Conservation (phyloP, 257 asterid species). For the Ocimum tenuiflorum region DNA sequence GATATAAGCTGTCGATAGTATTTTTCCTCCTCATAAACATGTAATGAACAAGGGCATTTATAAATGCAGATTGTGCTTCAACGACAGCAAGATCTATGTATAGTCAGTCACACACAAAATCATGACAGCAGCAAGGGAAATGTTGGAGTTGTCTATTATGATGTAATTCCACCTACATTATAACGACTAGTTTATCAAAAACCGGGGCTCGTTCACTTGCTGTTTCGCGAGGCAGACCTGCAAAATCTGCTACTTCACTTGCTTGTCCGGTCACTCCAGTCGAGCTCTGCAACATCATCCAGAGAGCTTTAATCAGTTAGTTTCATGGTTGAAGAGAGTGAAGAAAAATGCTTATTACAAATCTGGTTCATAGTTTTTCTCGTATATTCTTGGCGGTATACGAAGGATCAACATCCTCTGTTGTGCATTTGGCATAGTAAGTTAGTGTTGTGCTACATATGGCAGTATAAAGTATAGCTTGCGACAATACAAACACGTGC, state of each 20-base stretch:
- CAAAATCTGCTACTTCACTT: background rate
- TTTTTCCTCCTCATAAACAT: too few relatives aligned
- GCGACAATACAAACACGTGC: too few relatives aligned
- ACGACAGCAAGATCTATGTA: background rate
- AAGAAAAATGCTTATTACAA: background rate
- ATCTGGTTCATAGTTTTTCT: background rate
- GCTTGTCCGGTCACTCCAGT: background rate
- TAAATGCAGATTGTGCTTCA: background rate
- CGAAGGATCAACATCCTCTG: too few relatives aligned
- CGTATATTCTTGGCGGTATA: too few relatives aligned
- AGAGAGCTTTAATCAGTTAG: background rate
- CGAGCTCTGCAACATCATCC: background rate
- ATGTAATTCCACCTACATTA: background rate
- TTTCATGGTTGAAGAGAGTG: background rate
- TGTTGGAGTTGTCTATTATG: background rate
- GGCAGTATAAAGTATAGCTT: too few relatives aligned
- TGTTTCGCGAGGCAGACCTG: background rate
- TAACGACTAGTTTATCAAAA: background rate
- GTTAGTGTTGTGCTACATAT: too few relatives aligned
- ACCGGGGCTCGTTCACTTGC: background rate
- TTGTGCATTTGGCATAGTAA: too few relatives aligned
- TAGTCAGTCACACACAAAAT: background rate
- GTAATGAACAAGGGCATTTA: too few relatives aligned
- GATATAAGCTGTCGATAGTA: too few relatives aligned
- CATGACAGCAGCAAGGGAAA: background rate